These are phyloP conservation scores for Zygosaccharomyces gambellarensis DNA, from an alignment of 805 yeast genomes.

Conservation along the genomic window DNA sequence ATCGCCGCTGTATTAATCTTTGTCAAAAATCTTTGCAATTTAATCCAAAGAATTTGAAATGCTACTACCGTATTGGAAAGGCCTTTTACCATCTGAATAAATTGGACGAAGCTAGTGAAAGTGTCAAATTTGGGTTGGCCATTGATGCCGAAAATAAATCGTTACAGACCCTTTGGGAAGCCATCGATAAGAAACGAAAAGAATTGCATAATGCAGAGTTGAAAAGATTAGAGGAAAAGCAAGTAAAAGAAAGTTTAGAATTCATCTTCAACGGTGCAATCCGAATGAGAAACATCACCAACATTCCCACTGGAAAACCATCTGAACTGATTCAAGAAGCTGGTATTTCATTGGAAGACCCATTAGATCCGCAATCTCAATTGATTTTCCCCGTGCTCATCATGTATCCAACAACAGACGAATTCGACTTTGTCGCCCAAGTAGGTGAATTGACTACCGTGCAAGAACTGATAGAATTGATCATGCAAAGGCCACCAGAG, in stretches of 20 bases:
- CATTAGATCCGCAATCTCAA: conserved; percentile 67
- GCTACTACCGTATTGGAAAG: conserved; percentile 76
- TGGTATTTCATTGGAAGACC: conserved; percentile 55
- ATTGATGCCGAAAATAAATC: conserved; percentile 58
- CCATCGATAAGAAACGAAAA: conserved; percentile 39
- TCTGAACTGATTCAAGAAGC: conserved; percentile 53
- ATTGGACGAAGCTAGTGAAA: conserved; percentile 65
- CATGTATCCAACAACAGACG: conserved; percentile 77
- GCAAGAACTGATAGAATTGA: conserved; percentile 52
- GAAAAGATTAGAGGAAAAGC: conserved; percentile 18
- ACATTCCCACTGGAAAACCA: conserved; percentile 48
- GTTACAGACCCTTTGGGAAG: conserved; percentile 42
- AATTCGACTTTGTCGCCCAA: conserved; percentile 75
- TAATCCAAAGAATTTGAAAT: conserved; percentile 73
- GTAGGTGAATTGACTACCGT: conserved; percentile 71
- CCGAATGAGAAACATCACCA: conserved; percentile 50
- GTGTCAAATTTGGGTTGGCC: conserved; percentile 59
- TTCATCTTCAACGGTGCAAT: conserved; percentile 55
- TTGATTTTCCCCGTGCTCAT: conserved; percentile 76
- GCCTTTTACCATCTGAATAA: conserved; percentile 69
- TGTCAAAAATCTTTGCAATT: conserved; percentile 63
- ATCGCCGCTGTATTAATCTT: conserved; percentile 80
- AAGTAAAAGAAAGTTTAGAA: conserved; percentile 38
- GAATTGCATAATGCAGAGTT: conserved; percentile 31
- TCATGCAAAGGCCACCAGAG: conserved; percentile 60